Percentiles rank a stretch among this genome's conserved stretches.
These are phyloP conservation scores for Oryza rufipogon DNA, from an alignment of 176 grass and related monocot species.

Conservation along the genomic window DNA sequence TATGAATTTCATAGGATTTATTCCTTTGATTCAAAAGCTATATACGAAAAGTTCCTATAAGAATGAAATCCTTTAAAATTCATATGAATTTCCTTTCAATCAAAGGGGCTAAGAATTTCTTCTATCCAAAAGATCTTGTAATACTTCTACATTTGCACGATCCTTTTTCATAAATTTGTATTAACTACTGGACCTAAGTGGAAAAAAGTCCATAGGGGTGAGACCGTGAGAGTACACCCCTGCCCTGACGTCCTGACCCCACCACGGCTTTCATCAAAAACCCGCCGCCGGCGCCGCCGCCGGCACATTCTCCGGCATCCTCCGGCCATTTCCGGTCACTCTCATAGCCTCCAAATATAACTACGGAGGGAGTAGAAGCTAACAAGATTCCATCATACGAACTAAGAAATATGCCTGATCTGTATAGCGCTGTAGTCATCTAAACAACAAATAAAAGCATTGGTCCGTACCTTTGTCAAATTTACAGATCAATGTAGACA, in stretches of 20 bases:
- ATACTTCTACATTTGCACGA: too few species aligned
- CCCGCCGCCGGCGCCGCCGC: neutral
- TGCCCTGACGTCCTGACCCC: neutral
- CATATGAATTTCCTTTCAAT: too few species aligned
- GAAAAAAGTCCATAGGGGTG: too few species aligned
- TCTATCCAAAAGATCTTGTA: too few species aligned
- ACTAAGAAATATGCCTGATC: neutral
- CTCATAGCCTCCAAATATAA: neutral
- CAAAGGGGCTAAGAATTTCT: too few species aligned
- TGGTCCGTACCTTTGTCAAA: slow-evolving; percentile 46
- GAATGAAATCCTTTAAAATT: too few species aligned
- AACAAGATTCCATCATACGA: neutral
- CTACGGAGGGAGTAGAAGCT: neutral
- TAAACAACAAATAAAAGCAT: neutral
- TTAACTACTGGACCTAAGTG: too few species aligned
- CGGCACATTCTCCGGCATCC: neutral
- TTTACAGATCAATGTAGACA: slow-evolving; percentile 68
- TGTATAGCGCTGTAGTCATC: neutral
- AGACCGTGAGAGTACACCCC: too few species aligned
- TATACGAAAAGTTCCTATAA: too few species aligned
- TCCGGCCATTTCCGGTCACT: neutral
- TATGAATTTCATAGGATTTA: too few species aligned
- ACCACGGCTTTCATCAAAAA: neutral
- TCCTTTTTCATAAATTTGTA: too few species aligned
- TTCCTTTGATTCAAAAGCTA: too few species aligned